Conservation (phyloP, 2,329 filamentous ascomycete species). For the Tolypocladium capitatum region DNA sequence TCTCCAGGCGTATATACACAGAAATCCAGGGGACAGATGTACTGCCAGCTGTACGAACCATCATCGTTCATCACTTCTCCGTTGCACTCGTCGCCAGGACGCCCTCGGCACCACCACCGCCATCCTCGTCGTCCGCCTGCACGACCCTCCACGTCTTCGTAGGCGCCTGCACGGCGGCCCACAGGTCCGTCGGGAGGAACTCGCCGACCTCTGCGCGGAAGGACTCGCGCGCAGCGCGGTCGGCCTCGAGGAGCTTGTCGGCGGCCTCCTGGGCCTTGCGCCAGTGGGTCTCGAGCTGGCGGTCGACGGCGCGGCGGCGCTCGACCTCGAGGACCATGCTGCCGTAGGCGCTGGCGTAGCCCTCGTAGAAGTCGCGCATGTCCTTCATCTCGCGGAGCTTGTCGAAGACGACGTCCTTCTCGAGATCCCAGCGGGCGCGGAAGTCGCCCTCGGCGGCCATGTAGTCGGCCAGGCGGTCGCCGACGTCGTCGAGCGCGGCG, state of each 20-base stretch:
- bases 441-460: conserved; percentile 53
- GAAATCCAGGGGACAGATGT: background rate
- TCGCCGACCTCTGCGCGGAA: conserved; percentile 78
- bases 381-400: conserved; percentile 66
- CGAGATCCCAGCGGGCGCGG: conserved; percentile 55
- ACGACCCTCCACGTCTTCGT: conserved; percentile 39
- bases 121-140: conserved; percentile 18
- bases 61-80: background rate
- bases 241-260: conserved; percentile 59
- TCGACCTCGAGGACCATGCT: conserved; percentile 73
- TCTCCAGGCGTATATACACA: background rate
- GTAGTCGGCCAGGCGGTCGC: conserved; percentile 50
- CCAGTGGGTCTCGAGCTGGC: conserved; percentile 60
- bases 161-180: conserved; percentile 58
- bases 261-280: conserved; percentile 66
- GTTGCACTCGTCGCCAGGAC: background rate
- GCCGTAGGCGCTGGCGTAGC: conserved; percentile 75
- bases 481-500: conserved; percentile 52
- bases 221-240: conserved; percentile 57
- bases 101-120: background rate
- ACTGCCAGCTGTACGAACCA: background rate
- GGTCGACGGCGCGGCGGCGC: conserved; percentile 58
- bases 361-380: conserved; percentile 72
- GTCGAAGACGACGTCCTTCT: conserved; percentile 53
- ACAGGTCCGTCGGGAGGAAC: conserved; percentile 76